These are phyloP conservation scores for Coemansia sp. DNA, from an alignment of 192 early-diverging fungal species.

Conservation along the genomic window DNA sequence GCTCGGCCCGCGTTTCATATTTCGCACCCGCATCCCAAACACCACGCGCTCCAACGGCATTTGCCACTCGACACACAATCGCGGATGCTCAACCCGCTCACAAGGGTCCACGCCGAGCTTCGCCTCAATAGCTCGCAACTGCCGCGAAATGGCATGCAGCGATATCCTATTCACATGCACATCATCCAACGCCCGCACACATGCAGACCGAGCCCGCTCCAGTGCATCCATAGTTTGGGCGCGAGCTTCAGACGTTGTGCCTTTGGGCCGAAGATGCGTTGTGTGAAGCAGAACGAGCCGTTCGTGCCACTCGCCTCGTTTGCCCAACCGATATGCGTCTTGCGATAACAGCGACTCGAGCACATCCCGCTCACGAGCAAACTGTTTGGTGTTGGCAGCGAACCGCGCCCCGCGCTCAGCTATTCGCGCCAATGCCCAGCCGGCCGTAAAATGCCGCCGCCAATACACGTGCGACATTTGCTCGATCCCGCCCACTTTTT, in stretches of 20 bases:
- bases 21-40: conserved; percentile 41
- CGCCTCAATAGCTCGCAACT: conserved; percentile 39
- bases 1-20: conserved; percentile 50
- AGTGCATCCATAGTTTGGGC: conserved; percentile 16
- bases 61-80: conserved; percentile 49
- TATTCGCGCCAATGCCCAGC: conserved; percentile 63
- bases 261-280: conserved; percentile 53
- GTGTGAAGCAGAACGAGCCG: conserved; percentile 62
- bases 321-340: conserved; percentile 54
- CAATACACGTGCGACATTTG: conserved; percentile 32
- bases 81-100: conserved; percentile 20
- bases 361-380: conserved; percentile 56
- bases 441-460: conserved; percentile 54
- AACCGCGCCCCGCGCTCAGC: conserved; percentile 56
- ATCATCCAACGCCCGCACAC: conserved; percentile 63
- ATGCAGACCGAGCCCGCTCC: conserved; percentile 32
- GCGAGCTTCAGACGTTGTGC: conserved; percentile 35
- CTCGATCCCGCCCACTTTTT: conserved; percentile 4
- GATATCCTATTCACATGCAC: conserved; percentile 55
- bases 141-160: conserved; percentile 39
- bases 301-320: conserved; percentile 68
- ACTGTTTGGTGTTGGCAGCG: conserved; percentile 59
- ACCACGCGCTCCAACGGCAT: conserved; percentile 45
- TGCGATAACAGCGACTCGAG: conserved; percentile 62
- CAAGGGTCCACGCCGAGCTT: conserved; percentile 20